These are phyloP conservation scores for Tolypocladium ovalisporum DNA, from an alignment of 2,329 filamentous ascomycete species.

Conservation along the genomic window DNA sequence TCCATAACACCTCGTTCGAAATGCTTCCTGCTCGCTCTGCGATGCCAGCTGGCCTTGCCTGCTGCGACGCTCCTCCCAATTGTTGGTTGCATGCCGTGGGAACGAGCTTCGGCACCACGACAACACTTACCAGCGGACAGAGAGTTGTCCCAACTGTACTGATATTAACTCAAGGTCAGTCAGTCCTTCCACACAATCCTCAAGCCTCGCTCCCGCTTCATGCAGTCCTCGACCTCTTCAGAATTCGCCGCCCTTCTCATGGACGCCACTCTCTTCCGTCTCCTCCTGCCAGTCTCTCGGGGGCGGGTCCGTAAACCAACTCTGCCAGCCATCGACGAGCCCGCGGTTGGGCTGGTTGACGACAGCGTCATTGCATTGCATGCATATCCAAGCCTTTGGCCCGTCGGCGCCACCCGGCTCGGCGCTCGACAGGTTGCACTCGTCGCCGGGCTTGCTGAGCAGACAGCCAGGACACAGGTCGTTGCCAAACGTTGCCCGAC, in stretches of 20 bases:
- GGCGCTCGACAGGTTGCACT: not conserved
- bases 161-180: not conserved
- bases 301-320: not conserved
- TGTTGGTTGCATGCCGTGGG: not conserved
- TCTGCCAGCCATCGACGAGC: not conserved
- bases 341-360: not conserved
- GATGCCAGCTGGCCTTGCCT: not conserved
- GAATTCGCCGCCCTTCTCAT: not conserved
- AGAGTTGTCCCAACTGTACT: not conserved
- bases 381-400: constrained; percentile 18
- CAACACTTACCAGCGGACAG: not conserved
- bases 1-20: not conserved
- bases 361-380: constrained; percentile 17
- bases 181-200: not conserved
- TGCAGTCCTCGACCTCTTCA: not conserved
- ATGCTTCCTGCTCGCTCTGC: not conserved
- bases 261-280: not conserved
- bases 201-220: not conserved
- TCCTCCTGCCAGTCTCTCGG: not conserved
- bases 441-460: constrained; percentile 1
- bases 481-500: constrained; percentile 10
- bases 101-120: not conserved
- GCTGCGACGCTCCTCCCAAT: not conserved
- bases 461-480: constrained; percentile 21
- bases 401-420: not conserved